These are phyloP conservation scores for Fusarium bactridioides DNA, from an alignment of 2,329 filamentous ascomycete genomes.

Conservation along the genomic window DNA sequence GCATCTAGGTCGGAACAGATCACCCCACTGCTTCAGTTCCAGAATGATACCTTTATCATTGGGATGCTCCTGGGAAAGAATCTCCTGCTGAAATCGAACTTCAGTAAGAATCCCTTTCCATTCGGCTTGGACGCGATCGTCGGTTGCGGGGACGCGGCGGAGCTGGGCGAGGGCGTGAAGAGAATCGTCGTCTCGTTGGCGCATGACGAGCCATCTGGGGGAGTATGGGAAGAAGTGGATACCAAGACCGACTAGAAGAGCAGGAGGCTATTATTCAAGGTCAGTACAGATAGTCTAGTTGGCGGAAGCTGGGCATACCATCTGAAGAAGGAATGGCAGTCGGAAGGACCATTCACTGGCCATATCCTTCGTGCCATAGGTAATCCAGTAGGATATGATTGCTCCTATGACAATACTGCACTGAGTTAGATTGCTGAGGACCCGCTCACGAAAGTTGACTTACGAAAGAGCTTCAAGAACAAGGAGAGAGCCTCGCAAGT, in stretches of 20 bases:
- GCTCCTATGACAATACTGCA: constrained; percentile 47
- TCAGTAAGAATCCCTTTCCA: constrained; percentile 60
- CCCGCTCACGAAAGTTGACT: accelerated
- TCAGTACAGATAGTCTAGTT: accelerated
- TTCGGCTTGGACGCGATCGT: constrained; percentile 55
- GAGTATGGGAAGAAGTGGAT: constrained; percentile 57
- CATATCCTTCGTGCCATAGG: constrained; percentile 57
- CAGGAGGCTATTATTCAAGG: constrained; percentile 39
- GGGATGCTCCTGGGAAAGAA: constrained; percentile 2
- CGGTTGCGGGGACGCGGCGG: constrained; percentile 50
- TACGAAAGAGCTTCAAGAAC: constrained; percentile 55
- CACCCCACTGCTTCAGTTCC: constrained; percentile 4
- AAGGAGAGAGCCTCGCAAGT: constrained; percentile 57
- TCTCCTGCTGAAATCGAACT: constrained; percentile 52
- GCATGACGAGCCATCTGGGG: constrained; percentile 54
- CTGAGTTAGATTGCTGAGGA: neutral
- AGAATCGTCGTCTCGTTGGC: constrained; percentile 49
- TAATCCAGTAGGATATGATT: constrained; percentile 60
- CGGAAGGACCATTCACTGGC: constrained; percentile 52
- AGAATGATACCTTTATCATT: neutral
- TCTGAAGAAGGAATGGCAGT: constrained; percentile 48
- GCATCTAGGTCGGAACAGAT: neutral
- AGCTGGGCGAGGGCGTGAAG: constrained; percentile 49
- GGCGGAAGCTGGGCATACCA: neutral
- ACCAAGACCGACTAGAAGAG: constrained; percentile 51